Evolutionary conservation across 164 flowering plant species (phyloP).

Genomic region (Stephania cephalantha): DNA sequence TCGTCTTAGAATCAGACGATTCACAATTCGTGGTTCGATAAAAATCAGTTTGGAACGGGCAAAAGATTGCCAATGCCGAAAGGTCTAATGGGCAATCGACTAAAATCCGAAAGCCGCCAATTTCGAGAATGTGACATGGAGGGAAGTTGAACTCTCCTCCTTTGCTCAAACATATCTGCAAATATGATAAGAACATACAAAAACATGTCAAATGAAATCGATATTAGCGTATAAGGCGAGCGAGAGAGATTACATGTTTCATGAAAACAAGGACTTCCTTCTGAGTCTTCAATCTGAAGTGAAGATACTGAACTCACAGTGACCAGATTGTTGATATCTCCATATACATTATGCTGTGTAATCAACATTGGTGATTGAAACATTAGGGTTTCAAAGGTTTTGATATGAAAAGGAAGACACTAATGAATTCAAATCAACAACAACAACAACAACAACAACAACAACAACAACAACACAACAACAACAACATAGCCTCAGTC

Average conservation of each 20-base stretch:
- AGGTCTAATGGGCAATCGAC: slow-evolving; percentile 87
- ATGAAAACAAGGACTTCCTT: background rate
- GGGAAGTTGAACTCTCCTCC: slow-evolving; percentile 28
- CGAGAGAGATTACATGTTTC: background rate
- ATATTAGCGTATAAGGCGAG: background rate
- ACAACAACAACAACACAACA: too few relatives aligned
- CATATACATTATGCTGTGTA: too few relatives aligned
- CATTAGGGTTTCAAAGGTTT: too few relatives aligned
- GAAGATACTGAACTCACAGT: background rate
- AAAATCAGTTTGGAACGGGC: slow-evolving; percentile 42
- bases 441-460: too few relatives aligned
- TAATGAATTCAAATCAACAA: too few relatives aligned
- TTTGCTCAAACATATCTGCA: slow-evolving; percentile 47
- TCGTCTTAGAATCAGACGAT: background rate
- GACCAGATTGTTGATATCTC: too few relatives aligned
- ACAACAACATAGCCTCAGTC: too few relatives aligned
- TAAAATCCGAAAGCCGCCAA: slow-evolving; percentile 55
- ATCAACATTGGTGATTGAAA: too few relatives aligned
- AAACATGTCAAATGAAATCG: background rate
- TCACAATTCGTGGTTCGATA: slow-evolving; percentile 11
- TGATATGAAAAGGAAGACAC: too few relatives aligned
- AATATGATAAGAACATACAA: background rate
- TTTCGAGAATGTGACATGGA: slow-evolving; percentile 25
- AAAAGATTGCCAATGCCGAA: slow-evolving; percentile 61
- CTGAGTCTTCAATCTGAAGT: background rate